Base-by-base conservation (phyloP, 139 green algal genomes). In the Chlamydomonas sp. region DNA sequence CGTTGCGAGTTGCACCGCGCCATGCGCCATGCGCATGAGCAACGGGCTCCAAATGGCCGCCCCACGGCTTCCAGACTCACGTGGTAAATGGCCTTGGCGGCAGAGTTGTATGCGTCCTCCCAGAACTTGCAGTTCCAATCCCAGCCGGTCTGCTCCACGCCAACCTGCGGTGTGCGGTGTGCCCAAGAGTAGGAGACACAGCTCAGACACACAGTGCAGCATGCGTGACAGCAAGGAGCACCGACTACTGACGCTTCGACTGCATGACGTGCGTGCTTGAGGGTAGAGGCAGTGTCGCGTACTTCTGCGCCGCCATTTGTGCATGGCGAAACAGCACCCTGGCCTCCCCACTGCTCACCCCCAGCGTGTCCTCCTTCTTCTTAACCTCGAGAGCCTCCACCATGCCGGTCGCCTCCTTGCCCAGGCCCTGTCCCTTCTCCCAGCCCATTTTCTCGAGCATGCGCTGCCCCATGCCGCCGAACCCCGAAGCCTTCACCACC, bases 361-460 rank as follows among this genome's bases (percentile, higher is more conserved):
- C 90, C 0, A 79, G 65, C 6, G 71, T 87, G 74, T 95, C 87
- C 35, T 94, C 84, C 76, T 96, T 96, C 58, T 93, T 86, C 72
- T 88, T 90, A 24, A 92, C 87, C 57, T 90, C 70, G 5, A 96
- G 79, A 0, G 89, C 86, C 28, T 86, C 78, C 28, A 76, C 82
- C 65, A 91, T 91, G 36, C 91, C 91, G 1, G 78, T 29, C 16
- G 81, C 83, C 0, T 87, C 61, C 35, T 83, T 87, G 8, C 91
- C 89, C 0, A 95, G 77, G 0, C 90, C 90, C 33, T 91, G 67
- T 3, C 91, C 91, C 20, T 90, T 80, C 22, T 79, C 58, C 91
- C 91, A 96, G 34, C 91, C 91, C 77, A 91, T 87, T 10, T 70
- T 72, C 54, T 89, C 80, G 48, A 96, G 77, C 76, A 96, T 78